Conservation (phyloP, 2,329 filamentous ascomycete genomes). For the Phaeosphaeria sp. region DNA sequence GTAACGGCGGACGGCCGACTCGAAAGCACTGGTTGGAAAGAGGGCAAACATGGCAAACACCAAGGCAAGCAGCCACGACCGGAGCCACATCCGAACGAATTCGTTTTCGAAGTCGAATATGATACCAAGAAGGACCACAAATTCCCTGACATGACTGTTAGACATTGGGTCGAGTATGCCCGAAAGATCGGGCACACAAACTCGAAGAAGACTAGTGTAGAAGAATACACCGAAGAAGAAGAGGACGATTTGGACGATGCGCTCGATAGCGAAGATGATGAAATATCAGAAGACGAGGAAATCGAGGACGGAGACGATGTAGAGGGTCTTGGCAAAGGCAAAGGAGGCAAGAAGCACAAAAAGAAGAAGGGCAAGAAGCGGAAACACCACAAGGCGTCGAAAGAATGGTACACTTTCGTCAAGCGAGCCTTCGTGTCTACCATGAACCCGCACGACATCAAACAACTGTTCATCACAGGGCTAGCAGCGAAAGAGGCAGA, state of each 20-base stretch:
- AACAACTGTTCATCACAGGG: conserved; percentile 41
- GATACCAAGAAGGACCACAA: conserved; percentile 77
- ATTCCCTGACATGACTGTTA: conserved; percentile 86
- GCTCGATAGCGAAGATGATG: conserved; percentile 8
- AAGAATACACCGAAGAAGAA: conserved; percentile 31
- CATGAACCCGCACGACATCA: conserved; percentile 69
- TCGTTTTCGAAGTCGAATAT: conserved; percentile 85
- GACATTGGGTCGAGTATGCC: conserved; percentile 80
- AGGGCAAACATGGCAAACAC: conserved; percentile 69
- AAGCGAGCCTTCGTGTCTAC: conserved; percentile 81
- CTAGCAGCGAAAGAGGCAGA: neutral
- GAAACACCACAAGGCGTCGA: conserved; percentile 59
- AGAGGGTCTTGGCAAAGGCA: conserved; percentile 33
- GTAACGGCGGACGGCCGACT: conserved; percentile 37
- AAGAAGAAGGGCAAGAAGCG: conserved; percentile 62
- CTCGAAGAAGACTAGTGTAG: conserved; percentile 14
- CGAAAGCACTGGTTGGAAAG: conserved; percentile 61
- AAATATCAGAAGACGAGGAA: conserved; percentile 7
- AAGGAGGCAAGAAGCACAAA: conserved; percentile 53
- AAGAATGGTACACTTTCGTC: conserved; percentile 80
- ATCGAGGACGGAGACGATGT: conserved; percentile 25
- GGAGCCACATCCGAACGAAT: conserved; percentile 67
- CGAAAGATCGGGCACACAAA: conserved; percentile 71
- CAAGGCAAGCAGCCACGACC: conserved; percentile 53
- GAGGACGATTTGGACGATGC: conserved; percentile 25